These are phyloP conservation scores for Calonectria hongkongensis DNA, from an alignment of 2,329 filamentous ascomycete genomes.

Conservation along the genomic window DNA sequence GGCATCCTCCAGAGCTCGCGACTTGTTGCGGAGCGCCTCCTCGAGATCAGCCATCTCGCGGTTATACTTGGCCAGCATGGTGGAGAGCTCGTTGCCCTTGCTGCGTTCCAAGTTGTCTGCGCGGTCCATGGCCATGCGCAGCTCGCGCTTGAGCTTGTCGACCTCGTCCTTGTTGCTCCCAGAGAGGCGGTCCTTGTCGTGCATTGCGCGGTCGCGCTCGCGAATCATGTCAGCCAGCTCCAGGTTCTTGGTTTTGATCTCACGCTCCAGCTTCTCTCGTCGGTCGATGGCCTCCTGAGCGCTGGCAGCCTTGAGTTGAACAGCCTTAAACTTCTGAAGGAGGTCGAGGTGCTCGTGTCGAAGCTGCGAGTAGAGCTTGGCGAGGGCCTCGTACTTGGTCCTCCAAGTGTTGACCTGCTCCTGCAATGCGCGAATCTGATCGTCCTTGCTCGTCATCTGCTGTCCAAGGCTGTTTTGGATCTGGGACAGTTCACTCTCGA, in stretches of 20 bases:
- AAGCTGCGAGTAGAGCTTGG: conserved; percentile 97
- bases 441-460: conserved; percentile 92
- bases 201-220: conserved; percentile 92
- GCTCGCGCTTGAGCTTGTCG: conserved; percentile 94
- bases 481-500: conserved; percentile 90
- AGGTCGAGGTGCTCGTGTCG: conserved; percentile 96
- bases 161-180: conserved; percentile 94
- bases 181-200: conserved; percentile 91
- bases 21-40: conserved; percentile 92
- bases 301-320: conserved; percentile 96
- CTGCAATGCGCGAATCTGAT: conserved; percentile 93
- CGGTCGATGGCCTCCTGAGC: conserved; percentile 97
- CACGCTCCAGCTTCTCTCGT: conserved; percentile 95
- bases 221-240: conserved; percentile 99
- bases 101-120: conserved; percentile 93
- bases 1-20: conserved; percentile 88
- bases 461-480: conserved; percentile 89
- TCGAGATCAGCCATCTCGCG: conserved; percentile 97
- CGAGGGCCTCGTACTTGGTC: conserved; percentile 95
- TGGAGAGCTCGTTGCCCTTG: conserved; percentile 96
- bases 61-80: conserved; percentile 96
- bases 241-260: conserved; percentile 99
- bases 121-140: conserved; percentile 92
- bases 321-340: conserved; percentile 95
- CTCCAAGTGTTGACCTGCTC: conserved; percentile 99